phyloP scores from a whole-genome alignment of 73 alveolate genomes.

The Paramecium octaurelia region DNA sequence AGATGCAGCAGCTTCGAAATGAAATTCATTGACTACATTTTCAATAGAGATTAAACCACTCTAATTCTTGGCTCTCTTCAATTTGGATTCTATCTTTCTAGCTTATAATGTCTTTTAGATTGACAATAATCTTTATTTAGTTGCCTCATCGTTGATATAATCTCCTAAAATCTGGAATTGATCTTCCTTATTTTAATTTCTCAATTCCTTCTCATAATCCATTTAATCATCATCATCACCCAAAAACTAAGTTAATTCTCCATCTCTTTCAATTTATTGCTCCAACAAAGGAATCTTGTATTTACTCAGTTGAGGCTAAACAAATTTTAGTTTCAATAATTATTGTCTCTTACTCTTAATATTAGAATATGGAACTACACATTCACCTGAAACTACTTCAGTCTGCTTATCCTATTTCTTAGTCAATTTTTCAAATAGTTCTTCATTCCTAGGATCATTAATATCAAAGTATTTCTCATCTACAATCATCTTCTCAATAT shows the following conservation, averaged over 20 bases:
- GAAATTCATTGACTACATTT: constrained; percentile 64
- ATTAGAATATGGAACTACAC: constrained; percentile 72
- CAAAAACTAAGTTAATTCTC: neutral
- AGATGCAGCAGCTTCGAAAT: constrained; percentile 59
- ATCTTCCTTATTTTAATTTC: constrained; percentile 1
- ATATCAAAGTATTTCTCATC: constrained; percentile 89
- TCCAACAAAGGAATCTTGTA: constrained; percentile 77
- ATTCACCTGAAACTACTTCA: constrained; percentile 79
- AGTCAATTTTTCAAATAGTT: constrained; percentile 76
- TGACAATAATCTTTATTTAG: constrained; percentile 27
- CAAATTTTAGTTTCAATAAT: constrained; percentile 69
- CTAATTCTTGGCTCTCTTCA: neutral
- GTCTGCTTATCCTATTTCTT: constrained; percentile 77
- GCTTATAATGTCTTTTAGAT: neutral
- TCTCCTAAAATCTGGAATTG: neutral
- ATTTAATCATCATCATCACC: neutral
- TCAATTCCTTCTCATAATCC: constrained; percentile 25
- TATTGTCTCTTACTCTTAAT: constrained; percentile 73
- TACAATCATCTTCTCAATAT: constrained; percentile 70
- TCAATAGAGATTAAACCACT: constrained; percentile 59
- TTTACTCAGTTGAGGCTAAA: constrained; percentile 68
- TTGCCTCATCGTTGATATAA: constrained; percentile 30
- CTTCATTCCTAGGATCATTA: constrained; percentile 97
- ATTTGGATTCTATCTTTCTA: neutral
- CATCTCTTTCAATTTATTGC: constrained; percentile 68